Conservation (phyloP, 1,139 yeast species). For the Zygoascus hellenicus region DNA sequence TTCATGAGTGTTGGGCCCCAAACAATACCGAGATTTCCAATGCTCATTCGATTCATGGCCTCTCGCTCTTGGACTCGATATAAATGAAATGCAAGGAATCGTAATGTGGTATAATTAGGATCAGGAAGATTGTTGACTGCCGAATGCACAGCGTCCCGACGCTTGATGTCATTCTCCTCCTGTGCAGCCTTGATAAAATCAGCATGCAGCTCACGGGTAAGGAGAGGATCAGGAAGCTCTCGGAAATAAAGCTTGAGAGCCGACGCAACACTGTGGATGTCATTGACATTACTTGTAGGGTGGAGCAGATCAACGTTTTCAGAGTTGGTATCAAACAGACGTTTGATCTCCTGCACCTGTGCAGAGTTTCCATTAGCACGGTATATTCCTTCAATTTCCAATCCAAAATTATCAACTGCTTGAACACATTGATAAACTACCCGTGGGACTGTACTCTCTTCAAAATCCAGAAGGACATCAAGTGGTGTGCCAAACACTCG, state of each 20-base stretch:
- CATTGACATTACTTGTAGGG: conserved; percentile 43
- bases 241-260: conserved; percentile 68
- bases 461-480: conserved; percentile 67
- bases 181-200: conserved; percentile 79
- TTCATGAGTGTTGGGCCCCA: conserved; percentile 91
- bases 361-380: conserved; percentile 75
- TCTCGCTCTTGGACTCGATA: conserved; percentile 65
- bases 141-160: conserved; percentile 75
- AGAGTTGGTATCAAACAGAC: conserved; percentile 73
- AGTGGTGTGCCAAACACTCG: conserved; percentile 75
- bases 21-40: conserved; percentile 71
- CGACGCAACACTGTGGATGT: conserved; percentile 57
- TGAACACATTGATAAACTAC: conserved; percentile 84
- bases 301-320: conserved; percentile 53
- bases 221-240: conserved; percentile 76
- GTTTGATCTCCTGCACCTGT: conserved; percentile 66
- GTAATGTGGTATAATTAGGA: conserved; percentile 86
- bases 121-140: conserved; percentile 87
- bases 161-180: conserved; percentile 50
- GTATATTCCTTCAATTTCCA: conserved; percentile 83
- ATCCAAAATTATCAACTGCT: conserved; percentile 76
- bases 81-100: conserved; percentile 79
- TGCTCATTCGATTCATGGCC: conserved; percentile 68
- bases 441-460: conserved; percentile 90
- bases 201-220: conserved; percentile 61